Evolutionary conservation across 2,329 filamentous ascomycete genomes (phyloP).

Genomic region (Onygenales sp.): DNA sequence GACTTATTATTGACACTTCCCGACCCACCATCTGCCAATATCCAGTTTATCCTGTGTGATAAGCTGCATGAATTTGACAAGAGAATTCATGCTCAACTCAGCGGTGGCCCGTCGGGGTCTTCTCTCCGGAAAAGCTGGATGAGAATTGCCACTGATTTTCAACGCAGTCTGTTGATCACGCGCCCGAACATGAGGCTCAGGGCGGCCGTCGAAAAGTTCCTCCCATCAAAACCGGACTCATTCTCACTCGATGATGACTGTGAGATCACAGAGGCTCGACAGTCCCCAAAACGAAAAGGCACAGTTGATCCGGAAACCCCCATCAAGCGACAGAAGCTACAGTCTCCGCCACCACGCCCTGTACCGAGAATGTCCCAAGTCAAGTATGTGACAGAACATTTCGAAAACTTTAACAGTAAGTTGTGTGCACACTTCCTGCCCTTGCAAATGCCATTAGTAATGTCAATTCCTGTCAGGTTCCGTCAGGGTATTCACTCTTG

Average conservation of each 20-base stretch:
- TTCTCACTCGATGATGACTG: conserved; percentile 3
- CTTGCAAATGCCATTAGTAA: neutral
- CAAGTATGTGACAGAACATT: neutral
- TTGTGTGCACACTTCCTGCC: neutral
- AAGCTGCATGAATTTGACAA: conserved; percentile 51
- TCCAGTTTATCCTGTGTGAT: conserved; percentile 55
- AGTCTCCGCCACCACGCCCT: neutral
- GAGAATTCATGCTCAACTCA: conserved; percentile 44
- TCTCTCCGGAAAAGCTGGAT: conserved; percentile 36
- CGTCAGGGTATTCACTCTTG: conserved; percentile 19
- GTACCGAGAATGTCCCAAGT: neutral
- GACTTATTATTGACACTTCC: conserved; percentile 50
- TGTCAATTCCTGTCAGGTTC: conserved; percentile 6
- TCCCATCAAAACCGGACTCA: neutral
- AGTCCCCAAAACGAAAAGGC: conserved; percentile 6
- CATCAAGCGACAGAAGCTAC: conserved; percentile 5
- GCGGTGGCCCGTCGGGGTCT: conserved; percentile 38
- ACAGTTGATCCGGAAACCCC: neutral
- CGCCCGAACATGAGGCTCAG: conserved; percentile 27
- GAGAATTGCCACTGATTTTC: conserved; percentile 43
- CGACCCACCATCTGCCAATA: conserved; percentile 54
- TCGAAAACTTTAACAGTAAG: neutral
- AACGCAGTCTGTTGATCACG: conserved; percentile 36
- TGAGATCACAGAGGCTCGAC: conserved; percentile 1
- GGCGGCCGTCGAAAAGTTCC: neutral